Evolutionary conservation across 2,329 filamentous ascomycete species (phyloP).

Genomic region (Aspergillus fumigatus): DNA sequence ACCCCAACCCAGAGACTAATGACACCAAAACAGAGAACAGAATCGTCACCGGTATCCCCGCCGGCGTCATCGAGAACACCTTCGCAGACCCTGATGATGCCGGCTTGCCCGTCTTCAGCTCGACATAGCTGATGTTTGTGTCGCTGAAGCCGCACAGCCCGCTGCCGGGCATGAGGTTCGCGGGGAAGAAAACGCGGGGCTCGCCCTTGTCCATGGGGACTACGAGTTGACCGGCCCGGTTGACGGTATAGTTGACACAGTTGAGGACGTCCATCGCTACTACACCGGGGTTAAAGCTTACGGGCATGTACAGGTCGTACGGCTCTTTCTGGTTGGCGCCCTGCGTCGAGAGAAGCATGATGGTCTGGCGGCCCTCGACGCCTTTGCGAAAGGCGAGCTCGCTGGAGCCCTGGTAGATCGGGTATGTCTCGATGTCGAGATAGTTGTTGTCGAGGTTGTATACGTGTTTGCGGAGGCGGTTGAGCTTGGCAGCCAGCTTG

Average conservation of each 20-base stretch:
- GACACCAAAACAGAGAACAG: not conserved
- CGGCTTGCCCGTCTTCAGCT: not conserved
- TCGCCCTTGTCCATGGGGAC: slow-evolving; percentile 23
- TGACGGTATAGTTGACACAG: slow-evolving; percentile 21
- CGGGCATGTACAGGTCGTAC: slow-evolving; percentile 25
- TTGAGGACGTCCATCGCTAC: slow-evolving; percentile 20
- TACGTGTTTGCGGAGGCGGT: slow-evolving; percentile 39
- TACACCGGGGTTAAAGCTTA: slow-evolving; percentile 18
- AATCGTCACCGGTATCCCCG: not conserved
- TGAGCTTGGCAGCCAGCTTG: slow-evolving; percentile 33
- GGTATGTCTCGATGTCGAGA: slow-evolving; percentile 31
- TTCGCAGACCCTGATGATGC: not conserved
- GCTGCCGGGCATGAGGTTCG: slow-evolving; percentile 19
- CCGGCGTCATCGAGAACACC: not conserved
- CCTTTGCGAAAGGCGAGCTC: slow-evolving; percentile 44
- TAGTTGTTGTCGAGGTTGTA: slow-evolving; percentile 31
- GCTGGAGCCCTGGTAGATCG: slow-evolving; percentile 37
- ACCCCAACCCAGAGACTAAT: not conserved
- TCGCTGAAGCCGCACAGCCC: slow-evolving; percentile 19
- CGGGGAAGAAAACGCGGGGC: slow-evolving; percentile 25
- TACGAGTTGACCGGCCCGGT: slow-evolving; percentile 12
- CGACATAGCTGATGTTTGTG: not conserved
- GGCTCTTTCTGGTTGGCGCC: slow-evolving; percentile 21
- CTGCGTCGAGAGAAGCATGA: slow-evolving; percentile 41
- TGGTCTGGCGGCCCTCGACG: slow-evolving; percentile 32